Base-by-base conservation (phyloP, 345 rosid species). In the Brassica nigra region DNA sequence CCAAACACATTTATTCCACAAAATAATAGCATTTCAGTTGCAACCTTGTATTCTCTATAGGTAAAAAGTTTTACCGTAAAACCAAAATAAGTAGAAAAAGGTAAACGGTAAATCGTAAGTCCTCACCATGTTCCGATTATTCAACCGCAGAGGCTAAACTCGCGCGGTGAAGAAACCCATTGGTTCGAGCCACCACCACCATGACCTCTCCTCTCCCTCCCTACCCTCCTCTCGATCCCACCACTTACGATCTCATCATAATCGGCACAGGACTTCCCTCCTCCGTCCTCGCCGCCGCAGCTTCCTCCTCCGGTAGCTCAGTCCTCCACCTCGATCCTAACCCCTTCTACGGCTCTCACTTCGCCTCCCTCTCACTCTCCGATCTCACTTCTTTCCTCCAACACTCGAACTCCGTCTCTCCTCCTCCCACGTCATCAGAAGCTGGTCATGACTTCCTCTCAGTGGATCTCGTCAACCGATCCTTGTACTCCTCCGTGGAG, bases 281-380 rank as follows among this genome's bases (percentile, higher is more conserved):
- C 62, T 93, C 97, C n/a, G 27, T 95, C 0, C 59, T 91, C 70
- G 75, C 97, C 31, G 96, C 98, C 63, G 93, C 96, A 4, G 87
- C 91, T 72, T 87, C 92, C 30, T n/a, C 91, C 54, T 69, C 84
- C 73, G 92, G 91, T 0, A 90, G 87, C 78, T 75, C 96, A 2
- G 93, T 93, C 61, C 97, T 95, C 70, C 99, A 95, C 82, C 88
- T 95, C 12, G 97, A 93, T 65, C 93, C 92, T 33, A 89, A 91
- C 74, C 92, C 92, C 27, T 93, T 91, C 82, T 95, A 95, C 64
- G 99, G 99, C 65, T 88, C 93, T 68, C 94, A 90, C 76, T 91
- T 84, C 83, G 80, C 98, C 33, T 90, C 97, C n/a, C 91, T 94
- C 71, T 54, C 88, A 15, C 81, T 87, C 31, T 75, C 89, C 42